Evolutionary conservation across 345 rosid genomes (phyloP).

Genomic region (Viola odorata): DNA sequence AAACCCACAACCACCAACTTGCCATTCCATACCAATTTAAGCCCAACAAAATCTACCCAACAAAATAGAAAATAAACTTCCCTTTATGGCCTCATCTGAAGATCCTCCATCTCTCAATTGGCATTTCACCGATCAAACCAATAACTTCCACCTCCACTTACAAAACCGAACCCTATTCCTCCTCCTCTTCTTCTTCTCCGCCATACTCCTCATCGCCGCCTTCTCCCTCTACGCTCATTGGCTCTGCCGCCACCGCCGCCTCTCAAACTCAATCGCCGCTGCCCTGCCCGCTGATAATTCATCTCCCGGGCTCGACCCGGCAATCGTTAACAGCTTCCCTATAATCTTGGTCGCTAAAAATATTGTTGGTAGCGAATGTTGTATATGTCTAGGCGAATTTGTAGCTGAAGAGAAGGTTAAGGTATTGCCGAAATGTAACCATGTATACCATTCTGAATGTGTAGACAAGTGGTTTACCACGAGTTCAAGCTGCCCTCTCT

Average conservation of each 20-base stretch:
- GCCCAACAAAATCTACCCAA: not conserved
- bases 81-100: slow-evolving; percentile 21
- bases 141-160: slow-evolving; percentile 37
- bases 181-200: slow-evolving; percentile 22
- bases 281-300: not conserved
- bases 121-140: slow-evolving; percentile 37
- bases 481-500: slow-evolving; percentile 70
- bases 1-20: not conserved
- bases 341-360: slow-evolving; percentile 8
- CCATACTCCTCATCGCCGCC: slow-evolving; percentile 24
- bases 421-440: slow-evolving; percentile 56
- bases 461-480: slow-evolving; percentile 60
- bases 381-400: slow-evolving; percentile 58
- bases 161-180: slow-evolving; percentile 37
- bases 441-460: slow-evolving; percentile 57
- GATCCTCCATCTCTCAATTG: slow-evolving; percentile 31
- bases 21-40: not conserved
- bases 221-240: slow-evolving; percentile 39
- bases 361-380: slow-evolving; percentile 33
- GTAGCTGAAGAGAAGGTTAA: slow-evolving; percentile 72
- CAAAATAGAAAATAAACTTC: not conserved
- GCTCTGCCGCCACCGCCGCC: slow-evolving; percentile 25
- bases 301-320: slow-evolving; percentile 20
- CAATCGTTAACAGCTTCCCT: slow-evolving; percentile 23
- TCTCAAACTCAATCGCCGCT: not conserved